Evolutionary conservation across 257 asterid genomes (phyloP).

Genomic region (Petunia axillaris): DNA sequence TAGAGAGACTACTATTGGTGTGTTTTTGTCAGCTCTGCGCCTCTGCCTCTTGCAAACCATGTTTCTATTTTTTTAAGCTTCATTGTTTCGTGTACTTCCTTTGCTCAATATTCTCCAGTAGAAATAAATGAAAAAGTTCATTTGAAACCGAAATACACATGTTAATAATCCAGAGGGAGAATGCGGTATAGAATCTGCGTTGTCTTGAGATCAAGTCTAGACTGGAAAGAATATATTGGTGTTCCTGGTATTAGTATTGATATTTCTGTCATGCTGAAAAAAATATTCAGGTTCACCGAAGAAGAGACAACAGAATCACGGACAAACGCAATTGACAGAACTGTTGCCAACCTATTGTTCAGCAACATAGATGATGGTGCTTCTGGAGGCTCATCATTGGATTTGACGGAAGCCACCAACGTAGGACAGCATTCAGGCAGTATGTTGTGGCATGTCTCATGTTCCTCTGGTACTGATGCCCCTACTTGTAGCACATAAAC

Average conservation of each 20-base stretch:
- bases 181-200: not conserved
- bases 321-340: constrained; percentile 47
- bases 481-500: constrained; percentile 3
- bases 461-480: not conserved
- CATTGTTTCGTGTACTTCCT: too few relatives aligned
- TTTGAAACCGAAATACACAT: not conserved
- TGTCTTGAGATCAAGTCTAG: not conserved
- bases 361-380: constrained; percentile 27
- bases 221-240: not conserved
- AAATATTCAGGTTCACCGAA: constrained; percentile 18
- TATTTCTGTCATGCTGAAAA: constrained; percentile 1
- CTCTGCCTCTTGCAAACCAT: not conserved
- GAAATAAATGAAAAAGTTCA: not conserved
- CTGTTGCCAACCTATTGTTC: constrained; percentile 55
- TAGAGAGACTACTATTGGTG: constrained; percentile 2
- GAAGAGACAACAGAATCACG: constrained; percentile 21
- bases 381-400: constrained; percentile 31
- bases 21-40: not conserved
- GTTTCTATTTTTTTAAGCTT: not conserved
- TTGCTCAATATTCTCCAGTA: not conserved
- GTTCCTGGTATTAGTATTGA: not conserved
- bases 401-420: constrained; percentile 21
- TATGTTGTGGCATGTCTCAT: not conserved
- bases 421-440: not conserved
- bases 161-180: not conserved